A percentile compares a stretch with the other conserved stretches of the same genome.
These are phyloP conservation scores for Marchantia paleacea DNA, from an alignment of 225 moss, liverwort and hornwort genomes.

Conservation along the genomic window DNA sequence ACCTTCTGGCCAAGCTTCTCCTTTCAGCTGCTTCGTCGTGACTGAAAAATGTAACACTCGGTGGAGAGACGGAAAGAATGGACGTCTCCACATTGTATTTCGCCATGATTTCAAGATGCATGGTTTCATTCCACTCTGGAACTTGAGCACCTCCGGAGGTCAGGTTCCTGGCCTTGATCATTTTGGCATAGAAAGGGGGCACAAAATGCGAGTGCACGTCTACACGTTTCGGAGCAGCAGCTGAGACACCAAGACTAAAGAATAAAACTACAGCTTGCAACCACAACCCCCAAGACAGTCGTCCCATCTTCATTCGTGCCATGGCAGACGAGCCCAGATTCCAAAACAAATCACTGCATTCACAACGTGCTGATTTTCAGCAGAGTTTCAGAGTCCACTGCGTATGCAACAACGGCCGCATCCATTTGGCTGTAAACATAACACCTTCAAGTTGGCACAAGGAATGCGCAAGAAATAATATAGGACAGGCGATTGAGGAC, in stretches of 20 bases:
- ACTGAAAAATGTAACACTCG: neutral
- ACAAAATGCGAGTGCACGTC: slow-evolving; percentile 12
- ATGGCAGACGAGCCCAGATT: too few relatives aligned
- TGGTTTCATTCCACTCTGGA: neutral
- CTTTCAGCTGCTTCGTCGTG: neutral
- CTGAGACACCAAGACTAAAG: neutral
- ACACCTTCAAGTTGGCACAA: too few relatives aligned
- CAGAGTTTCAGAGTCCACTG: too few relatives aligned
- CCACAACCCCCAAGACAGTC: neutral
- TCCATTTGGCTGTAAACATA: too few relatives aligned
- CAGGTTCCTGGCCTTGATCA: neutral
- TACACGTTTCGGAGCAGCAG: neutral
- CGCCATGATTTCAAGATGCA: neutral
- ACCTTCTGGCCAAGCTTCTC: neutral
- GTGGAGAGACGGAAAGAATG: slow-evolving; percentile 6
- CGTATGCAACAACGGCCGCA: too few relatives aligned
- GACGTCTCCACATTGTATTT: neutral
- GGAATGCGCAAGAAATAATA: too few relatives aligned
- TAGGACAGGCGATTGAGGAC: too few relatives aligned
- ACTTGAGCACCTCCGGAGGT: neutral
- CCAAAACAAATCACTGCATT: too few relatives aligned
- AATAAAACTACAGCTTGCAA: neutral
- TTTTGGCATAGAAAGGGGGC: slow-evolving; percentile 1
- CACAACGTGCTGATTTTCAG: too few relatives aligned
- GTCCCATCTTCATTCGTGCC: neutral